A percentile compares a stretch with the other conserved stretches of the same genome.
Evolutionary conservation across 129 eudicot species (phyloP).

Genomic region (Flaveria bidentis): DNA sequence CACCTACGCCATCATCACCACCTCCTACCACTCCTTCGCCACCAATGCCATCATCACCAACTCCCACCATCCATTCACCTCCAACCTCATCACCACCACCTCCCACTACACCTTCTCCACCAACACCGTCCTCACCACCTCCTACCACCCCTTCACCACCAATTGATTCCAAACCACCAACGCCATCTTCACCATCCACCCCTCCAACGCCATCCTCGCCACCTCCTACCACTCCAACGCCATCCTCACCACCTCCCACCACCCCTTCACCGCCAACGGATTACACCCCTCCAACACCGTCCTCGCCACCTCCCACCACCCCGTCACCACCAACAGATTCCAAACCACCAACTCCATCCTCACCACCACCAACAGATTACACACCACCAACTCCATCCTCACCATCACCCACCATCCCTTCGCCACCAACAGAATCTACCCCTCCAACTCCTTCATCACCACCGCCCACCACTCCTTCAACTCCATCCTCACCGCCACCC

Average conservation of each 20-base stretch:
- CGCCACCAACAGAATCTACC: background rate
- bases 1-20: background rate
- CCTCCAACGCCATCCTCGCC: constrained; percentile 6
- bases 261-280: constrained; percentile 10
- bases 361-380: constrained; percentile 18
- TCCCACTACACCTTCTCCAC: constrained; percentile 3
- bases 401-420: background rate
- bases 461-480: constrained; percentile 15
- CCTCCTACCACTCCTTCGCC: too few species aligned
- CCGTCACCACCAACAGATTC: background rate
- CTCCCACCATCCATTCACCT: too few species aligned
- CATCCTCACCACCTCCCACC: background rate
- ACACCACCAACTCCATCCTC: background rate
- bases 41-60: background rate
- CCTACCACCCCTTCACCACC: constrained; percentile 11
- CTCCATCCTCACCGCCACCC: constrained; percentile 15
- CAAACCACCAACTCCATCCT: background rate
- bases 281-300: background rate
- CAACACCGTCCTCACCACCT: constrained; percentile 14
- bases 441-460: background rate
- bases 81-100: background rate
- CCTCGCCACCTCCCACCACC: constrained; percentile 15
- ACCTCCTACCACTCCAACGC: background rate
- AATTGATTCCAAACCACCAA: background rate
- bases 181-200: background rate